These are phyloP conservation scores for Solanum paucissectum DNA, from an alignment of 257 asterid species.

Conservation along the genomic window DNA sequence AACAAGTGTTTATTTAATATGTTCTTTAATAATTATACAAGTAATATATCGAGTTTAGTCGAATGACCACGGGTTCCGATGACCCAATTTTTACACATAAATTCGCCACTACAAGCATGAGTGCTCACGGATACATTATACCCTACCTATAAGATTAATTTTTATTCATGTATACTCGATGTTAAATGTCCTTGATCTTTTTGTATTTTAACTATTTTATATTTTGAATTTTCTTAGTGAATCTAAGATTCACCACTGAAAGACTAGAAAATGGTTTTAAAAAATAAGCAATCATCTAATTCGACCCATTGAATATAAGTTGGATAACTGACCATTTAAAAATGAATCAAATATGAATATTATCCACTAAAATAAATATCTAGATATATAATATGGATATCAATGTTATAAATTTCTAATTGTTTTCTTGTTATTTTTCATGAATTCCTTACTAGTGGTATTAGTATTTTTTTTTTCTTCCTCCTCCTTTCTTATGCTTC, in stretches of 20 bases:
- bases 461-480: background rate
- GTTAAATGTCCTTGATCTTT: background rate
- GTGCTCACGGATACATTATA: background rate
- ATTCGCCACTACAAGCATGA: background rate
- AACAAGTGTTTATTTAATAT: too few species aligned
- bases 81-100: too few species aligned
- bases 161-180: background rate
- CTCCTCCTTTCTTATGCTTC: background rate
- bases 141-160: background rate
- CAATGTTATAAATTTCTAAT: background rate
- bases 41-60: too few species aligned
- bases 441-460: background rate
- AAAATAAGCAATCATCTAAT: background rate
- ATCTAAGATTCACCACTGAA: fast-evolving
- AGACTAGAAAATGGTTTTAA: background rate
- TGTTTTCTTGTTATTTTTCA: background rate
- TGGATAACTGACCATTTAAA: background rate
- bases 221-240: background rate
- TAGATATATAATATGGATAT: background rate
- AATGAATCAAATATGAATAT: background rate
- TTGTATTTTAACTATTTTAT: background rate
- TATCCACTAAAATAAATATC: background rate
- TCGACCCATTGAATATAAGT: background rate
- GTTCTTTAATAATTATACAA: too few species aligned
- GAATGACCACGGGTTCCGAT: too few species aligned